Base-by-base conservation (phyloP, 169 alveolate genomes). In the Babesia caballi region DNA sequence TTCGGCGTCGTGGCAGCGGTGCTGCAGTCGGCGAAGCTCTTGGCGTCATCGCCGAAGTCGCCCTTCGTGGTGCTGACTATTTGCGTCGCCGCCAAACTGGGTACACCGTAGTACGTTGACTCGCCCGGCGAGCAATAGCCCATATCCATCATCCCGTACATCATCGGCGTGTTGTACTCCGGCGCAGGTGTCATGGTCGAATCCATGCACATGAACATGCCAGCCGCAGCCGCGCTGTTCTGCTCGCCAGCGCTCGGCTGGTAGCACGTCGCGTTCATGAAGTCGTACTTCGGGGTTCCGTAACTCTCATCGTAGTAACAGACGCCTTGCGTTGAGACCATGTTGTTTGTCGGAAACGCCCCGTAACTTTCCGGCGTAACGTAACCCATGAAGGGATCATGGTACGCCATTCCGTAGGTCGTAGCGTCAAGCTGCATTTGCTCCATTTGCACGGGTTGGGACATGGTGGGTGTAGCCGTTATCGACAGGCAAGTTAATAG, bases 1-100 rank as follows among this genome's bases (percentile, higher is more conserved):
- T 28, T 27, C 25, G 73, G 73, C 0, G 73, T 63, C 0, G 73
- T 63, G 17, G 73, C 73, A 9, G 73, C 60, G n/a, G 73, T 63
- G 49, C 73, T 63, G 59, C 50, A 44, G 15, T 63, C 73, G 0
- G 73, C 52, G 30, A 46, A 40, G 23, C 32, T 50, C 1, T 28
- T 33, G 7, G 65, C 52, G 35, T 67, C 65, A 21, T 67, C 78
- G 42, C 38, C 65, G 23, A 40, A 3, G 9, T 27, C 66, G 27
- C 58, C 40, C 78, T 67, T 50, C 2, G 28, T 57, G 5, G 41
- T 7, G 36, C 25, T 27, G 28, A 35, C 19, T 17, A 41, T 12
- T 33, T 27, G 50, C 9, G 32, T 8, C 19, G n/a, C n/a, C n/a
- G 32, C 15, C 42, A 7, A 9, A 21, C 47, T 6, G 0, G 59